Base-by-base conservation (phyloP, 768 basidiomycete species). In the Agrocybe chaxingu region DNA sequence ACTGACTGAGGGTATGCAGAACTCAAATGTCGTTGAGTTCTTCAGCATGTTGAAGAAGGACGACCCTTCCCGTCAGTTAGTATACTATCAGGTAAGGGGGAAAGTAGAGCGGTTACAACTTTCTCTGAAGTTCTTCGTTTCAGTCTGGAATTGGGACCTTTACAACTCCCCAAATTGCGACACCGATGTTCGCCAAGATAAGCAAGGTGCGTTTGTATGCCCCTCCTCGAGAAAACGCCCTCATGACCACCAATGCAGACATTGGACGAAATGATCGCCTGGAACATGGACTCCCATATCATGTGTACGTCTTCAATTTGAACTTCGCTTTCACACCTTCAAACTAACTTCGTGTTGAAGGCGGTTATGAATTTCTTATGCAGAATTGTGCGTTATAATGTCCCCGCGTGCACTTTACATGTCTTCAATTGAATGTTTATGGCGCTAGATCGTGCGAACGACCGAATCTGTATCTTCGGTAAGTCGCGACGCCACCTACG, bases 391-490 rank as follows among this genome's bases (percentile, higher is more conserved):
- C 13, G 67, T 62, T 2, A 5, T 24, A 38, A 13, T 49, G 10
- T 1, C 7, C 19, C 34, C 37, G 35, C 30, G 12, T 9, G 34
- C 39, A 9, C 29, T 36, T n/a, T 36, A 42, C 10, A 36, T 32
- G 29, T 19, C 35, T 29, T 18, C 50, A n/a, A 41, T 46, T 37
- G 10, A 24, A 5, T 19, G 45, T 13, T 34, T 39, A 7, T n/a
- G 7, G 11, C 8, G 39, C 34, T 36, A 78, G 76, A 79, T 54
- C 64, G 65, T 30, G 62, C 63, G 4, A 76, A 75, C 1, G 81
- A 84, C 63, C 73, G 71, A 44, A 80, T 85, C 44, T 84, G 73
- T 59, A 75, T 85, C 47, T 84, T 84, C 55, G 83, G 84, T 64
- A 53, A 40, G 52, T 13, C 16, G 12, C 12, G 39, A 6, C 18